Percentiles rank a stretch among this genome's conserved stretches.
Conservation (phyloP, 2,329 filamentous ascomycete genomes). For the Fusarium nematophilum region DNA sequence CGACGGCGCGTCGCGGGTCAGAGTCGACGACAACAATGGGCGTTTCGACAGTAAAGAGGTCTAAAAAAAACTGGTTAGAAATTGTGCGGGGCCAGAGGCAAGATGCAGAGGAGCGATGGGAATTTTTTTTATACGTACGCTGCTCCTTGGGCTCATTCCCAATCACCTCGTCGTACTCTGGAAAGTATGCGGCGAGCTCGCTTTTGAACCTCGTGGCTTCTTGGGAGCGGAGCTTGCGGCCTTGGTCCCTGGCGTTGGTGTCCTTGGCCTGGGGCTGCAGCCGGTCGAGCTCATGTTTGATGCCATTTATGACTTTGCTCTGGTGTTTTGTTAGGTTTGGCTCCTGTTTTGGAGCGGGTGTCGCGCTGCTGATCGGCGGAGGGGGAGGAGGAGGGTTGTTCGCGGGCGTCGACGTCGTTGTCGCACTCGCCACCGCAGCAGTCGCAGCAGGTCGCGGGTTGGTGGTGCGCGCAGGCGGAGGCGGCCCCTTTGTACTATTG, state of each 20-base stretch:
- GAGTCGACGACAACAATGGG: conserved; percentile 77
- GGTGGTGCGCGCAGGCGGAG: conserved; percentile 41
- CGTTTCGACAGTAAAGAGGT: conserved; percentile 78
- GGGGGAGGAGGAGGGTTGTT: conserved; percentile 34
- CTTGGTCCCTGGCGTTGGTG: conserved; percentile 66
- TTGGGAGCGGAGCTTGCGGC: conserved; percentile 85
- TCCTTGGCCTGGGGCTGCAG: conserved; percentile 62
- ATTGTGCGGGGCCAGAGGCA: neutral
- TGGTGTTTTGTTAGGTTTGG: conserved; percentile 60
- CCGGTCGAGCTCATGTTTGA: conserved; percentile 69
- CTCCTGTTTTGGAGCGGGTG: conserved; percentile 39
- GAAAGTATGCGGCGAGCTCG: conserved; percentile 90
- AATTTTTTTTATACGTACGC: conserved; percentile 64
- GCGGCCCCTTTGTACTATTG: conserved; percentile 26
- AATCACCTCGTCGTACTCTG: conserved; percentile 94
- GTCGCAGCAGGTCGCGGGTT: conserved; percentile 39
- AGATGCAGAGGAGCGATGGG: conserved; percentile 28
- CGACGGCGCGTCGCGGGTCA: conserved; percentile 46
- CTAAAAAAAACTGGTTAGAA: conserved; percentile 56
- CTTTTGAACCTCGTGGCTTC: conserved; percentile 90
- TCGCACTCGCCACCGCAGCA: conserved; percentile 32
- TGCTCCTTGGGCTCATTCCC: conserved; percentile 83
- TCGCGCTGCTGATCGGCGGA: conserved; percentile 25
- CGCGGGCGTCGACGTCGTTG: conserved; percentile 17
- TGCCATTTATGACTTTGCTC: conserved; percentile 70